phyloP scores from a whole-genome alignment of 305 asterid genomes.

The Plantago coronopus region DNA sequence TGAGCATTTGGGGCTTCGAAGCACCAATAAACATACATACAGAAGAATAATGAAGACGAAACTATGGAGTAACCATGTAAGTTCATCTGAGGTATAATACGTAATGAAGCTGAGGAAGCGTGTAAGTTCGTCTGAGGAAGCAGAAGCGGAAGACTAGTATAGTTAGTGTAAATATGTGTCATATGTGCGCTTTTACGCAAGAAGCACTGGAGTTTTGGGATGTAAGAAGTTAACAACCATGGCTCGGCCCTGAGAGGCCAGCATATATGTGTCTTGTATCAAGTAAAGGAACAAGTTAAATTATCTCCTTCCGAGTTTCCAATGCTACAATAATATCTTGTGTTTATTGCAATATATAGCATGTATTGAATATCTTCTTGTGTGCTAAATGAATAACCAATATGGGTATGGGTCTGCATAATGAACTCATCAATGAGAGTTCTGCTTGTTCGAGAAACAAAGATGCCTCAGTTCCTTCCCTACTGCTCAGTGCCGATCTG shows the following conservation, averaged over 20 bases:
- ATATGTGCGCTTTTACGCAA: neutral
- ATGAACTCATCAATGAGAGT: too few species aligned
- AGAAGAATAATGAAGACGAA: neutral
- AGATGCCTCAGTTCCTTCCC: too few species aligned
- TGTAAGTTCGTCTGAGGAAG: neutral
- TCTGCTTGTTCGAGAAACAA: too few species aligned
- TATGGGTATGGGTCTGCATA: too few species aligned
- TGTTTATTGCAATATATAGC: too few species aligned
- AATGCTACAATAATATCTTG: too few species aligned
- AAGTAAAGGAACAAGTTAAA: neutral
- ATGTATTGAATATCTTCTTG: too few species aligned
- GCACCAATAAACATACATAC: neutral
- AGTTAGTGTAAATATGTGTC: neutral
- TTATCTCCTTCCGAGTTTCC: neutral
- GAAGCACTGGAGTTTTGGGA: conserved; percentile 6
- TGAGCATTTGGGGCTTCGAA: conserved; percentile 15
- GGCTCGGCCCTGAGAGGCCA: neutral
- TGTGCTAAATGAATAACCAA: too few species aligned
- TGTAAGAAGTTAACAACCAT: neutral
- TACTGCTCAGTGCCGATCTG: too few species aligned
- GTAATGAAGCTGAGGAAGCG: neutral
- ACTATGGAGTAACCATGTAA: neutral
- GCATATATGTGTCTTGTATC: neutral
- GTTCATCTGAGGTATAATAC: neutral
- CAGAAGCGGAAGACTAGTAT: neutral